phyloP scores from a whole-genome alignment of 495 filamentous ascomycete genomes.

The Penicillium dipodomyicola region DNA sequence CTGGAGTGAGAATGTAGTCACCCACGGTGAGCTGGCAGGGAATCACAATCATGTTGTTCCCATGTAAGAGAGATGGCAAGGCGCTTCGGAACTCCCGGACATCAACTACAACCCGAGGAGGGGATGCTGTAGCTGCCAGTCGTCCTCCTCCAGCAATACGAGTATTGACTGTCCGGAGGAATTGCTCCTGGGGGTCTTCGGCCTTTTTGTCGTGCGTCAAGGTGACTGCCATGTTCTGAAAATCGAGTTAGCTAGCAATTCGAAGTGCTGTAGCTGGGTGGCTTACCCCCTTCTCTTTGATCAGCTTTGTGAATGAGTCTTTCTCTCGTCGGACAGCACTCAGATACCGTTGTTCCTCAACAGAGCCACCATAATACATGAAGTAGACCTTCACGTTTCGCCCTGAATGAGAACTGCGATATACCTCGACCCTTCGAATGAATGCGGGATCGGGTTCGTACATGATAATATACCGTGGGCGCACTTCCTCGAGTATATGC shows the following conservation, averaged over 20 bases:
- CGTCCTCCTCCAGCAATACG: slow-evolving; percentile 92
- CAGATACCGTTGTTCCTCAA: slow-evolving; percentile 94
- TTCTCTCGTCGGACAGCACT: slow-evolving; percentile 88
- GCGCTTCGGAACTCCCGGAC: slow-evolving; percentile 94
- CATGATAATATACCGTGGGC: slow-evolving; percentile 95
- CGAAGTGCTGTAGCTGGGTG: background rate
- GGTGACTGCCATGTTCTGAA: slow-evolving; percentile 77
- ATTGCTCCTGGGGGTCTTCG: slow-evolving; percentile 86
- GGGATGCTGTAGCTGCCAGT: slow-evolving; percentile 81
- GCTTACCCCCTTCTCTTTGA: slow-evolving; percentile 78
- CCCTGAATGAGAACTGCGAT: slow-evolving; percentile 88
- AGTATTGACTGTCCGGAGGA: slow-evolving; percentile 93
- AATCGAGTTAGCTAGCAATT: background rate
- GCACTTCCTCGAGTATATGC: slow-evolving; percentile 87
- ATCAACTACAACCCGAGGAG: slow-evolving; percentile 92
- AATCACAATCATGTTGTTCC: slow-evolving; percentile 76
- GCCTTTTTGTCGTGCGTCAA: slow-evolving; percentile 69
- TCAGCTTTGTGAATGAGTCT: slow-evolving; percentile 88
- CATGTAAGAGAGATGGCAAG: slow-evolving; percentile 87
- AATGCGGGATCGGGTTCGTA: slow-evolving; percentile 97
- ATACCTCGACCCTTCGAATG: slow-evolving; percentile 91
- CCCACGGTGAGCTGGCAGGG: slow-evolving; percentile 96
- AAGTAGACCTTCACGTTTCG: slow-evolving; percentile 91
- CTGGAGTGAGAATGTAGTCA: slow-evolving; percentile 89
- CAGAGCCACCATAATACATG: slow-evolving; percentile 89